These are phyloP conservation scores for Acer campestre DNA, from an alignment of 345 rosid genomes.

Conservation along the genomic window DNA sequence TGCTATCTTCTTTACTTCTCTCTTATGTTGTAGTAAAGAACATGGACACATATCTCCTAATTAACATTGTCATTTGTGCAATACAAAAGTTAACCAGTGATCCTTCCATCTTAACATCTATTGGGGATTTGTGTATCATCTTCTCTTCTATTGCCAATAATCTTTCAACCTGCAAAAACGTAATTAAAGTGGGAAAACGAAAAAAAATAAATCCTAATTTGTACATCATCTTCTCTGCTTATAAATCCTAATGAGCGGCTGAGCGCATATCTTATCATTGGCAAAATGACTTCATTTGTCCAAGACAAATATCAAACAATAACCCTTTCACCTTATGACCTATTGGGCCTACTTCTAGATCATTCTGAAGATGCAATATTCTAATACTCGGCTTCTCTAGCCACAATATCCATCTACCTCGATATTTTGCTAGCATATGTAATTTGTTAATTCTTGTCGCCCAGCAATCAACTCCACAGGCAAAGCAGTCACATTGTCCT, in stretches of 20 bases:
- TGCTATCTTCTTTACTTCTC: conserved; percentile 4
- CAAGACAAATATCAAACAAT: not conserved
- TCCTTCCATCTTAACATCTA: not conserved
- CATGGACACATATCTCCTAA: not conserved
- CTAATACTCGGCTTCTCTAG: not conserved
- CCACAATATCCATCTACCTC: not conserved
- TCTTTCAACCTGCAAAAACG: not conserved
- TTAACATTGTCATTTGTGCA: not conserved
- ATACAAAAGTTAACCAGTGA: not conserved
- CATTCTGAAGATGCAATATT: not conserved
- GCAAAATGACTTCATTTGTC: not conserved
- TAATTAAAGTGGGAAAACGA: not conserved
- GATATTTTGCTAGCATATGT: not conserved
- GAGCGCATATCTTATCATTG: not conserved
- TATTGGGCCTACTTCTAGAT: not conserved
- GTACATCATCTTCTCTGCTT: too few relatives aligned
- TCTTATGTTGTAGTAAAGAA: not conserved
- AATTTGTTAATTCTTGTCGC: not conserved
- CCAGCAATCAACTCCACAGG: conserved; percentile 8
- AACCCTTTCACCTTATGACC: conserved; percentile 2
- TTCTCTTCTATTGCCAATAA: not conserved
- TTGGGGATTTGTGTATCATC: not conserved
- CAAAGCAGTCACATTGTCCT: not conserved
- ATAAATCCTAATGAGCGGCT: not conserved
- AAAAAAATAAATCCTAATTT: too few relatives aligned